Evolutionary conservation across 2,329 filamentous ascomycete species (phyloP).

Genomic region (Xylaria hypoxylon): DNA sequence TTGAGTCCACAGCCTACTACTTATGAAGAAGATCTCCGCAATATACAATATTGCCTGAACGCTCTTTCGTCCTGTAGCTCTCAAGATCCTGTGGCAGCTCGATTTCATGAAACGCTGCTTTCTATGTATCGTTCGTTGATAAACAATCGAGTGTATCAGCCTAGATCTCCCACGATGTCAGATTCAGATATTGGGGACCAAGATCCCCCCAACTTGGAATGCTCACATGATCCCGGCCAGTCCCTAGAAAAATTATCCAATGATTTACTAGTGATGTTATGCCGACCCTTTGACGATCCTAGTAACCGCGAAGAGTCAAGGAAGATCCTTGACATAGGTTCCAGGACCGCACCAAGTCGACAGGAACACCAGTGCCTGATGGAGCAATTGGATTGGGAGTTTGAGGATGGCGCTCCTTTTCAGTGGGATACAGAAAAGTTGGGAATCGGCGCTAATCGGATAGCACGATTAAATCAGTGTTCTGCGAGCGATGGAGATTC

Average conservation of each 20-base stretch:
- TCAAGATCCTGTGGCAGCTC: constrained; percentile 2
- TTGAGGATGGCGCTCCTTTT: constrained; percentile 1
- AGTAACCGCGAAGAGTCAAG: background rate
- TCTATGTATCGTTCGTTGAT: background rate
- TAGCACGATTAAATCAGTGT: background rate
- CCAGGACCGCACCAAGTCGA: background rate
- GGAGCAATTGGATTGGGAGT: constrained; percentile 6
- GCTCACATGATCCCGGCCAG: background rate
- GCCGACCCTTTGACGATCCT: constrained; percentile 1
- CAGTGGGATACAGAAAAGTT: background rate
- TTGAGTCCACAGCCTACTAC: background rate
- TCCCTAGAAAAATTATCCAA: background rate
- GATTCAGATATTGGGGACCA: background rate
- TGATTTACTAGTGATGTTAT: constrained; percentile 1
- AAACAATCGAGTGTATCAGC: background rate
- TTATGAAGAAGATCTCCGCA: constrained; percentile 4
- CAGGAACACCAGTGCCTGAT: background rate
- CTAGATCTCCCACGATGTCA: background rate
- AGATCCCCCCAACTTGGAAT: background rate
- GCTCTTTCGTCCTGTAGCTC: constrained; percentile 4
- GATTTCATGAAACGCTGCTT: constrained; percentile 5
- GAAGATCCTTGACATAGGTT: background rate
- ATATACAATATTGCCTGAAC: background rate
- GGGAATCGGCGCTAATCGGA: background rate
- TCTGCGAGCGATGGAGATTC: background rate